Conservation (phyloP, 805 yeast genomes). For the Kodamaea kaohsiungensis region DNA sequence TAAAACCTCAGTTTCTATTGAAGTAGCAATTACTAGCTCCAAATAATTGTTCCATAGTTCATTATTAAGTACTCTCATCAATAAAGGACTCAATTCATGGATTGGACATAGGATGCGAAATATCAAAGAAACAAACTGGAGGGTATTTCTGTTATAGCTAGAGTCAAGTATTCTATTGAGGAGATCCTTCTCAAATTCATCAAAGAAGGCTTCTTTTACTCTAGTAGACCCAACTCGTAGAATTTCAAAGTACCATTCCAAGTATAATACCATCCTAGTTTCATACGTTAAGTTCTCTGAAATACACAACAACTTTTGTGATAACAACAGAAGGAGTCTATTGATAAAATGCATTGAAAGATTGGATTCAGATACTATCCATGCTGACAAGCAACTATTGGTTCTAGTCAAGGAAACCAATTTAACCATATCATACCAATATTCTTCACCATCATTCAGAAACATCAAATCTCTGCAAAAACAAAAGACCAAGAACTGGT, state of each 20-base stretch:
- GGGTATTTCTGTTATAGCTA: neutral
- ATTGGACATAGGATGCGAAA: neutral
- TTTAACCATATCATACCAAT: neutral
- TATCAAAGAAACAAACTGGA: neutral
- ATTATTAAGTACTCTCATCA: neutral
- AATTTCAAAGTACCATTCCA: neutral
- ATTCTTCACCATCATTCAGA: neutral
- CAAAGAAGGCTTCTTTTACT: neutral
- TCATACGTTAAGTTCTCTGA: neutral
- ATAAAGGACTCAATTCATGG: neutral
- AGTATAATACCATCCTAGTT: neutral
- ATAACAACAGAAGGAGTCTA: neutral
- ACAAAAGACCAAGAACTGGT: neutral
- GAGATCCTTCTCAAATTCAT: neutral
- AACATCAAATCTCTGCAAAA: neutral
- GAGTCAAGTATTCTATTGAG: conserved; percentile 2
- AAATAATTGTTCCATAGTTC: neutral
- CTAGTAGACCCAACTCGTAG: neutral
- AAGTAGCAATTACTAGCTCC: neutral
- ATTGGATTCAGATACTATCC: neutral
- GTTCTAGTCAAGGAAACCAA: neutral
- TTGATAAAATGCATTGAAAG: neutral
- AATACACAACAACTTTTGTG: neutral
- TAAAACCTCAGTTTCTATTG: neutral
- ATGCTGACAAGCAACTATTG: neutral